A percentile compares a stretch with the other conserved stretches of the same genome.
Conservation (phyloP, 768 basidiomycete species). For the Sporobolomyces phaffii region DNA sequence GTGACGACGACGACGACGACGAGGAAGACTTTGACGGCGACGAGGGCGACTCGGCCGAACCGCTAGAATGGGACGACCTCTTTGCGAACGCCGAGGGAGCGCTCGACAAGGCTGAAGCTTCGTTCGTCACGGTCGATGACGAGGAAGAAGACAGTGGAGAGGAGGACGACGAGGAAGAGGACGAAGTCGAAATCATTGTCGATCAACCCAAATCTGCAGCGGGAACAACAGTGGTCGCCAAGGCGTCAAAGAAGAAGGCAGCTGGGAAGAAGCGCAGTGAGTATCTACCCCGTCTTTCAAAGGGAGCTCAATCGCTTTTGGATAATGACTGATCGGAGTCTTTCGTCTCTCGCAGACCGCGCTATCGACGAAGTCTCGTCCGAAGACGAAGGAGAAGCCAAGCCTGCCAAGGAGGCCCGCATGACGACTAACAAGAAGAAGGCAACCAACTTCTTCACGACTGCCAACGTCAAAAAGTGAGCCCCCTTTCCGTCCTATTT, state of each 20-base stretch:
- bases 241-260: slow-evolving; percentile 4
- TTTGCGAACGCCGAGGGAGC: slow-evolving; percentile 53
- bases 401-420: slow-evolving; percentile 58
- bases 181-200: slow-evolving; percentile 37
- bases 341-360: slow-evolving; percentile 5
- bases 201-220: slow-evolving; percentile 7
- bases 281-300: neutral
- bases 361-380: slow-evolving; percentile 46
- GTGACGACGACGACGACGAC: slow-evolving; percentile 45
- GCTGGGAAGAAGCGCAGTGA: slow-evolving; percentile 27
- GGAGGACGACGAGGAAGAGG: slow-evolving; percentile 41
- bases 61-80: slow-evolving; percentile 76
- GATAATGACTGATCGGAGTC: neutral
- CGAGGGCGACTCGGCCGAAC: slow-evolving; percentile 46
- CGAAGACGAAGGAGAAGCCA: slow-evolving; percentile 46
- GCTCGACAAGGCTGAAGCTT: neutral
- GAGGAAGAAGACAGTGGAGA: slow-evolving; percentile 19
- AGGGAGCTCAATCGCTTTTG: no score
- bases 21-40: slow-evolving; percentile 40
- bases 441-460: slow-evolving; percentile 57
- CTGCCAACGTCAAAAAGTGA: slow-evolving; percentile 40
- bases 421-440: slow-evolving; percentile 97
- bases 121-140: slow-evolving; percentile 16
- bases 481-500: neutral
- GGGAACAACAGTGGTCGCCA: neutral